Base-by-base conservation (phyloP, 23 red algal species). In the Gracilariopsis chorda region DNA sequence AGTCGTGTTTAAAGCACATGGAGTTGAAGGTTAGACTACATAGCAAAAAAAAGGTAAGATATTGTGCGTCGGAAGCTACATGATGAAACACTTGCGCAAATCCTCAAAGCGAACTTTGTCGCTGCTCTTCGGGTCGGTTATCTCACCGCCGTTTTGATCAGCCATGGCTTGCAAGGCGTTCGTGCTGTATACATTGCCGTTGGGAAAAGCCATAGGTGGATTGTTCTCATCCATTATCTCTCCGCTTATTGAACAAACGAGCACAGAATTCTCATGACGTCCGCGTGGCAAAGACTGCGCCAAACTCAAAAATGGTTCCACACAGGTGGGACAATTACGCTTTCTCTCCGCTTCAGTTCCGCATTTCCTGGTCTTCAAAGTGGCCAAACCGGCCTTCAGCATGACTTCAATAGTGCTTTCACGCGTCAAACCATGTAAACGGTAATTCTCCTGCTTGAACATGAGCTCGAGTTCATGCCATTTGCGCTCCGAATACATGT, bases 141-240 rank as follows among this genome's bases (percentile, higher is more conserved):
- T 48, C 35, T 68, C 76, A 34, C 92, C 92, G 49, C 43, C 32
- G 45, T 91, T 82, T 40, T 92, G 84, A 7, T 96, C 83, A 11
- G 88, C 67, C 68, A 96, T 93, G 35, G 68, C 48, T 7, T 70
- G 51, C 29, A 98, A 48, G 39, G 91, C 95, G 41, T 76, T 83
- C 19, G 75, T 70, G 60, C 90, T 84, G 80, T 99, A 99, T 12
- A 95, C 93, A 76, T 99, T 99, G 40, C 97, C 97, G 49, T 99
- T 95, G 4, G 93, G 93, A 47, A 96, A 72, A 45, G 95, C 92
- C 84, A 99, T 83, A 14, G 97, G 97, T 32, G 82, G 88, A 56
- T 99, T 99, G 84, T 99, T 88, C 48, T 99, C 97, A 57, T 99
- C 92, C 97, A 99, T 99, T 28, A 92, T 65, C 67, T 84, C 88